Base-by-base conservation (phyloP, 441 rosid genomes). In the Theobroma grandiflorum region DNA sequence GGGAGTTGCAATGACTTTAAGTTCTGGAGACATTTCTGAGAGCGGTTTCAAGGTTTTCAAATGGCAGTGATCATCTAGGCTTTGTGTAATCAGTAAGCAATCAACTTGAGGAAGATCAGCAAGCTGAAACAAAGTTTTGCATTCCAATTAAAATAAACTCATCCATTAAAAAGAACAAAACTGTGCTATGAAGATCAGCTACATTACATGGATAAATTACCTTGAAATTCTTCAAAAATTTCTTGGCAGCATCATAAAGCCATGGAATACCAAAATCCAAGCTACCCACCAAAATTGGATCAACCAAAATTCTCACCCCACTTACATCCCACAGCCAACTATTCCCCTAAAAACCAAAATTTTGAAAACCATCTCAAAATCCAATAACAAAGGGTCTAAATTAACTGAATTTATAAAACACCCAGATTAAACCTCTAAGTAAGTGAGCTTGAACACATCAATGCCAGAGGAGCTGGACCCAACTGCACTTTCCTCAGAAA, bases 51-150 rank as follows among this genome's bases (percentile, higher is more conserved):
- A 84, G 67, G 98, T 94, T 85, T 90, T 96, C 82, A 96, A 83
- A 84, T 94, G 98, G 85, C 98, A 96, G 81, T 96, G 98, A 80
- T 96, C 98, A 82, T 93, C 98, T 61, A 93, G 97, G 88, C 98
- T 94, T 90, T 96, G 98, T n/a, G 98, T 93, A 43, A 96, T 94
- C 85, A 94, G 86, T 18, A 96, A 78, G 78, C 90, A 92, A 84
- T 94, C 97, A 78, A 92, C 77, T 81, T 86, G 83, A 79, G 94
- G 97, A 86, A 94, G 90, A 87, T 93, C 94, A 85, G 87, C 86
- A 71, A 96, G 97, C 99, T 96, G 93, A 90, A 89, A 33, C 8
- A 71, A 78, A 83, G 35, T 80, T 26, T 26, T 71, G 37, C 52
- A 79, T 65, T 64, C 16, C 62, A 82, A 64, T 74, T 40, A 55